Evolutionary conservation across 352 stramenopile genomes (phyloP).

Genomic region (Phytopythium oedochilum): DNA sequence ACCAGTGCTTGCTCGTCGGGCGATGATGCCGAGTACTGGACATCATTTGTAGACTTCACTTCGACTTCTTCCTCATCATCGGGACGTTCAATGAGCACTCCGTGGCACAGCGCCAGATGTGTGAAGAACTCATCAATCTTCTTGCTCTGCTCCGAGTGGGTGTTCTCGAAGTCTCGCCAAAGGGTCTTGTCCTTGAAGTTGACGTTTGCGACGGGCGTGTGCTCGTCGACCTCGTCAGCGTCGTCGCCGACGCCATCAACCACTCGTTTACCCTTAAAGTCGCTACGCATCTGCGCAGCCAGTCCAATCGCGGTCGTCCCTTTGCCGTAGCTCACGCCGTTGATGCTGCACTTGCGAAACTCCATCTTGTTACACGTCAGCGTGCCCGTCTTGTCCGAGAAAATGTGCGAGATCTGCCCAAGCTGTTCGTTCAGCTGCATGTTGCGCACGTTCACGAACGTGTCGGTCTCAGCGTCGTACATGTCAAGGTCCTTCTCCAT

Average conservation of each 20-base stretch:
- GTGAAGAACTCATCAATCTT: conserved; percentile 85
- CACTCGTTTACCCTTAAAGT: conserved; percentile 40
- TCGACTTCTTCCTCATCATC: conserved; percentile 14
- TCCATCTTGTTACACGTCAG: conserved; percentile 90
- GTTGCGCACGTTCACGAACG: conserved; percentile 73
- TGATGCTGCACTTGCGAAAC: conserved; percentile 86
- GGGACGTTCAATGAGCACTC: conserved; percentile 94
- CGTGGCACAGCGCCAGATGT: conserved; percentile 91
- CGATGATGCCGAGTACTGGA: conserved; percentile 88
- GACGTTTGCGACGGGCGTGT: conserved; percentile 46
- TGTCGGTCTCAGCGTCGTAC: conserved; percentile 73
- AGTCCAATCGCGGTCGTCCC: conserved; percentile 81
- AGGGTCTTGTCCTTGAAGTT: conserved; percentile 76
- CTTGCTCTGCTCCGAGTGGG: conserved; percentile 22
- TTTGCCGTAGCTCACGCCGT: conserved; percentile 75
- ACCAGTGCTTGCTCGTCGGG: conserved; percentile 85
- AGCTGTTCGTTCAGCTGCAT: conserved; percentile 88
- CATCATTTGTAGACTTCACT: conserved; percentile 3
- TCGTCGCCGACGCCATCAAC: conserved; percentile 41
- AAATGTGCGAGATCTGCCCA: conserved; percentile 96
- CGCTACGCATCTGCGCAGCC: conserved; percentile 56
- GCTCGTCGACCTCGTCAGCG: conserved; percentile 19
- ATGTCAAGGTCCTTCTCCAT: conserved; percentile 85
- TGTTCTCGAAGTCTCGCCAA: conserved; percentile 49
- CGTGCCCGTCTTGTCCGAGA: conserved; percentile 91